phyloP scores from a whole-genome alignment of 345 rosid species.

The Microcos paniculata region DNA sequence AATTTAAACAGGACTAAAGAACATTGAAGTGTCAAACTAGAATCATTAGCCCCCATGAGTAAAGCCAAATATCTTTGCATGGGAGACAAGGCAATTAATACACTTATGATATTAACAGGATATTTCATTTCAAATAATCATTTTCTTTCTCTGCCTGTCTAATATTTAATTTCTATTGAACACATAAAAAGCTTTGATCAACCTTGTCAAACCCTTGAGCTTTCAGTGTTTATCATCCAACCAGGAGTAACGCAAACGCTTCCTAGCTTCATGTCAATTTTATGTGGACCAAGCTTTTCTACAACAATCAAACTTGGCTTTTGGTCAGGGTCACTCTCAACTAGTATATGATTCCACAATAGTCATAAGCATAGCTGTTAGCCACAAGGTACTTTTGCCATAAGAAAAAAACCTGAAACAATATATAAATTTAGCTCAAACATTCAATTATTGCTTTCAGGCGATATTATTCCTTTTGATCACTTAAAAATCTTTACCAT shows the following conservation, averaged over 20 bases:
- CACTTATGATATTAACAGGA: not conserved
- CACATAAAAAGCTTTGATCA: not conserved
- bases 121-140: not conserved
- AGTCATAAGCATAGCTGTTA: not conserved
- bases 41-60: not conserved
- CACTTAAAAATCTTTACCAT: not conserved
- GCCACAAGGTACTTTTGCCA: not conserved
- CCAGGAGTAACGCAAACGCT: not conserved
- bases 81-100: not conserved
- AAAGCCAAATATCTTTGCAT: not conserved
- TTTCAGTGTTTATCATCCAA: not conserved
- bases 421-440: not conserved
- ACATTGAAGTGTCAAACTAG: conserved; percentile 8
- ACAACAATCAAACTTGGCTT: not conserved
- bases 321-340: not conserved
- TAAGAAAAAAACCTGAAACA: not conserved
- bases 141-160: not conserved
- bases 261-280: not conserved
- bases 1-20: not conserved
- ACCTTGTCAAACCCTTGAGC: not conserved
- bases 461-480: not conserved
- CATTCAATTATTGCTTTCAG: not conserved
- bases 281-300: not conserved
- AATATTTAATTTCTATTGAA: not conserved
- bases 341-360: not conserved